Conservation (phyloP, 805 yeast species). For the Saturnispora besseyi region DNA sequence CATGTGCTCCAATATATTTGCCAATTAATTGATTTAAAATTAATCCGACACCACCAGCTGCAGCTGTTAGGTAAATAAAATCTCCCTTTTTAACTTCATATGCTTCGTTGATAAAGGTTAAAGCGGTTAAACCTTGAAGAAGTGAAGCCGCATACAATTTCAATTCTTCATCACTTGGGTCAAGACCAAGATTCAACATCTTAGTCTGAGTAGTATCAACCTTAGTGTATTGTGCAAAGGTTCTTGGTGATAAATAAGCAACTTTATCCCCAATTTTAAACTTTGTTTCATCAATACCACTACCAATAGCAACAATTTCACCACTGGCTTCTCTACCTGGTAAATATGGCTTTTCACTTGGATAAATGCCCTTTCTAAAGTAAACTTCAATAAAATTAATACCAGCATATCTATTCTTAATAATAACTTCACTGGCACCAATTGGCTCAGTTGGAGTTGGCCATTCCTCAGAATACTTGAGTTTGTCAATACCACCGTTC, state of each 20-base stretch:
- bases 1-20: constrained; percentile 58
- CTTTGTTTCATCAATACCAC: constrained; percentile 34
- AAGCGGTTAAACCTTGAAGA: constrained; percentile 72
- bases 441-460: constrained; percentile 43
- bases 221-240: constrained; percentile 72
- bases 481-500: constrained; percentile 49
- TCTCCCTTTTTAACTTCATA: constrained; percentile 64
- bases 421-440: constrained; percentile 45
- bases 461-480: constrained; percentile 42
- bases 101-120: constrained; percentile 60
- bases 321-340: constrained; percentile 73
- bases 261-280: constrained; percentile 64
- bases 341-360: constrained; percentile 47
- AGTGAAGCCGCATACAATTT: constrained; percentile 51
- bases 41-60: constrained; percentile 92
- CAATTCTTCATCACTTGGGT: constrained; percentile 38
- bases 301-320: constrained; percentile 55
- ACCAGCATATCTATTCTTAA: constrained; percentile 72
- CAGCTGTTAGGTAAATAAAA: constrained; percentile 72
- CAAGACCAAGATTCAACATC: constrained; percentile 41
- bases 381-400: constrained; percentile 77
- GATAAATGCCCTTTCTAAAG: constrained; percentile 73
- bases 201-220: constrained; percentile 26
- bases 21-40: constrained; percentile 54
- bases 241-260: constrained; percentile 40